Conservation (phyloP, 192 early-diverging fungal genomes). For the Jimgerdemannia flammicorona region DNA sequence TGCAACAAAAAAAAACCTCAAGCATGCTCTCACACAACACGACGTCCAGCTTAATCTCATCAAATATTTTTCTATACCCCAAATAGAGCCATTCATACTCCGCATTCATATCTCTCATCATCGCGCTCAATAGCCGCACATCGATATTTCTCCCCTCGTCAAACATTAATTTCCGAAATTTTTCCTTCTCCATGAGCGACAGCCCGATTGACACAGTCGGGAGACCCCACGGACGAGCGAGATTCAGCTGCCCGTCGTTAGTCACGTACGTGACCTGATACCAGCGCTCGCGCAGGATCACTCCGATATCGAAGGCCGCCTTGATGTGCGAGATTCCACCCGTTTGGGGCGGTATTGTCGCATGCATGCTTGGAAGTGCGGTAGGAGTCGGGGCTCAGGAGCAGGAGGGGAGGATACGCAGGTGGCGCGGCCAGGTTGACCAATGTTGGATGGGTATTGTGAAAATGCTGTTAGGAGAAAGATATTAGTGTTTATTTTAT, state of each 20-base stretch:
- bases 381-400: background rate
- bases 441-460: too few species aligned
- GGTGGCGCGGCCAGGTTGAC: too few species aligned
- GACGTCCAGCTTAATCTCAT: background rate
- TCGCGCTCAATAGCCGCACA: background rate
- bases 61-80: background rate
- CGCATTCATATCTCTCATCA: background rate
- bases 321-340: background rate
- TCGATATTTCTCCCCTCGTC: background rate
- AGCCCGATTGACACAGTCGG: background rate
- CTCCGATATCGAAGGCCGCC: background rate
- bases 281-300: background rate
- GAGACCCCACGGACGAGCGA: background rate
- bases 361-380: background rate
- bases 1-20: background rate
- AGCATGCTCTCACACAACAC: background rate
- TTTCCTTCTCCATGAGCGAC: background rate
- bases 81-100: background rate
- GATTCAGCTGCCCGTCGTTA: background rate
- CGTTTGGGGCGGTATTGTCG: background rate
- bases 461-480: too few species aligned
- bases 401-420: background rate
- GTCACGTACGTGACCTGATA: background rate
- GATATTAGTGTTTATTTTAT: too few species aligned
- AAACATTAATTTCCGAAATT: background rate